Percentiles rank a stretch among this genome's conserved stretches.
Conservation (phyloP, 768 basidiomycete species). For the Leccinum variicolor region DNA sequence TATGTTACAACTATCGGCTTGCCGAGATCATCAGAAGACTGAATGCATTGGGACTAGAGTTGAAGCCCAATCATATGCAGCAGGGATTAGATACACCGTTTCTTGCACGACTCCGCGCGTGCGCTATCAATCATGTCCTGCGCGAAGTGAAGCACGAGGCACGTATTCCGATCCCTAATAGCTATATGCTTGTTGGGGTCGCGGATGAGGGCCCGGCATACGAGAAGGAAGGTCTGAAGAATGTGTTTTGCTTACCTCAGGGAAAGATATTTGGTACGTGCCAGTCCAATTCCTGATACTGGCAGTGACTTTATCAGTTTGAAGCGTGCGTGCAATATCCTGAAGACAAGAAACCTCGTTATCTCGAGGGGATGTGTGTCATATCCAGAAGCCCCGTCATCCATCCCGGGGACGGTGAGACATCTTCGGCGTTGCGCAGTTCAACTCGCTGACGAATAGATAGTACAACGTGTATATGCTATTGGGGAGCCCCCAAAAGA, state of each 20-base stretch:
- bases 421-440: background rate
- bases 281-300: background rate
- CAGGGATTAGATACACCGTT: conserved; percentile 53
- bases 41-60: conserved; percentile 44
- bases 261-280: conserved; percentile 66
- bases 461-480: conserved; percentile 68
- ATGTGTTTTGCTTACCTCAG: conserved; percentile 52
- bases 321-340: conserved; percentile 59
- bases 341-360: conserved; percentile 46
- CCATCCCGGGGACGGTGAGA: conserved; percentile 71
- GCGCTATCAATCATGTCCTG: conserved; percentile 61
- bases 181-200: conserved; percentile 72
- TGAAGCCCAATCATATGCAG: conserved; percentile 35
- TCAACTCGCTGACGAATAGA: conserved; percentile 3
- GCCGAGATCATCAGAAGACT: conserved; percentile 50
- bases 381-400: conserved; percentile 73
- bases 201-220: conserved; percentile 81
- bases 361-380: conserved; percentile 56
- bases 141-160: conserved; percentile 75
- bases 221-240: conserved; percentile 40
- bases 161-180: conserved; percentile 65
- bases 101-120: conserved; percentile 52
- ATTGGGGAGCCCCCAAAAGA: conserved; percentile 66
- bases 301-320: background rate
- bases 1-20: conserved; percentile 49